Percentiles rank a stretch among this genome's conserved stretches.
Conservation (phyloP, 495 filamentous ascomycete genomes). For the Aspergillus funiculosus region DNA sequence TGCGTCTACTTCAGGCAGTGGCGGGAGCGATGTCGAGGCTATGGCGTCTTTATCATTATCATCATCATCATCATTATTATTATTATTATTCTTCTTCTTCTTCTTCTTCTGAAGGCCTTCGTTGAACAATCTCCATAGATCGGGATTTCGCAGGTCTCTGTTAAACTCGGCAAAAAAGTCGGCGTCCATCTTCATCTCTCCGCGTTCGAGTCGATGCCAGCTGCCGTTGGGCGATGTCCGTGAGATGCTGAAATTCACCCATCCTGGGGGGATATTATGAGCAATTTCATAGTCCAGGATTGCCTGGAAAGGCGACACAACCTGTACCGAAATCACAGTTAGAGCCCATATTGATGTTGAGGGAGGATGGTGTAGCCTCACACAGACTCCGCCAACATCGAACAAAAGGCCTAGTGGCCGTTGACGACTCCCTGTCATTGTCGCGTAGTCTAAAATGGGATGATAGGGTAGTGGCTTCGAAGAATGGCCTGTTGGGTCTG, state of each 20-base stretch:
- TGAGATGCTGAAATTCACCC: constrained; percentile 86
- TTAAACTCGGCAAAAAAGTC: constrained; percentile 75
- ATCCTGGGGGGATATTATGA: constrained; percentile 72
- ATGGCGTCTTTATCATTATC: no score
- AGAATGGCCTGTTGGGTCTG: no score
- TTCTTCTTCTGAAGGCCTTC: constrained; percentile 31
- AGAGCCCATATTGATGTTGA: neutral
- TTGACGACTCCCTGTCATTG: constrained; percentile 36
- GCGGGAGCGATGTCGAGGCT: constrained; percentile 41
- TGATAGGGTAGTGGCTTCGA: no score
- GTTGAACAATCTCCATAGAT: constrained; percentile 62
- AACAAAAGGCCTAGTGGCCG: constrained; percentile 79
- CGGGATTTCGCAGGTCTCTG: constrained; percentile 58
- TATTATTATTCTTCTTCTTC: no score
- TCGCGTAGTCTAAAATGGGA: neutral
- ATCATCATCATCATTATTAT: no score
- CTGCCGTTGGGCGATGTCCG: constrained; percentile 68
- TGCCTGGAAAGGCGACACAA: constrained; percentile 84
- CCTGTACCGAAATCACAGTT: constrained; percentile 51
- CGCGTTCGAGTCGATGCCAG: constrained; percentile 80
- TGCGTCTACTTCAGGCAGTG: constrained; percentile 68
- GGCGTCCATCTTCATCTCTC: constrained; percentile 64
- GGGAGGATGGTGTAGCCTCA: constrained; percentile 41
- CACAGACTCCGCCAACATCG: constrained; percentile 95
- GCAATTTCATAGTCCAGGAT: constrained; percentile 82